Evolutionary conservation across 805 yeast genomes (phyloP), one percentile per base, ranked within the genome.

Genomic region (Ogataea pini): DNA sequence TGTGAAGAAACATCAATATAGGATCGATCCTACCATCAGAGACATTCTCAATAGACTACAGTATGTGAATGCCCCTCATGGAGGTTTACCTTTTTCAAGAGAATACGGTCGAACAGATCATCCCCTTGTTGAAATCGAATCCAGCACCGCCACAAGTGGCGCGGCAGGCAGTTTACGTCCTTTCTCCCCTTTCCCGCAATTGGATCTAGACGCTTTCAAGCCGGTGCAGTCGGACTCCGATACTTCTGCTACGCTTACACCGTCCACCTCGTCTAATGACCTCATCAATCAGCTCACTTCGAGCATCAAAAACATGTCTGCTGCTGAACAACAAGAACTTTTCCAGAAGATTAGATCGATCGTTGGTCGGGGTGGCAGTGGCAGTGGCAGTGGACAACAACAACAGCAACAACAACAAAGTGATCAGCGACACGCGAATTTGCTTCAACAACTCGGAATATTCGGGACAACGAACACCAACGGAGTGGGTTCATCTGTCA

Each of bases 11-110:
- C 67, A 66, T 41, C 64, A 64, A 36, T 64, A 68, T 44, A 67
- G 76, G 19, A 77, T 82, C 6, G 88, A 82, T 60, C 87, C 88
- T 4, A 81, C 87, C 0, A 79, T 82, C 20, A 66, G 77, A 52
- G 85, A 79, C 57, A 68, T 82, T n/a, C 64, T 82, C 44, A 72
- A 74, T 55, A 63, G 88, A 45, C 69, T 82, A 36, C 86, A 82
- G 57, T 82, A 82, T 55, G 79, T 80, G 6, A 65, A 72, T 46
- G 71, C 82, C 24, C 84, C 85, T 3, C 84, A 79, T 61, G 85
- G 85, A 1, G 80, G 80, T 39, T 68, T 78, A 7, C 72, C 72
- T 1, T 46, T 65, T 6, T 49, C 67, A 5, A 49, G 60, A 42
- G 60, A 62, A 24, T 64, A 29, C 22, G 22, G 36, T 16, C 28